Conservation (phyloP, 192 early-diverging fungal genomes). For the Backusella westeae region DNA sequence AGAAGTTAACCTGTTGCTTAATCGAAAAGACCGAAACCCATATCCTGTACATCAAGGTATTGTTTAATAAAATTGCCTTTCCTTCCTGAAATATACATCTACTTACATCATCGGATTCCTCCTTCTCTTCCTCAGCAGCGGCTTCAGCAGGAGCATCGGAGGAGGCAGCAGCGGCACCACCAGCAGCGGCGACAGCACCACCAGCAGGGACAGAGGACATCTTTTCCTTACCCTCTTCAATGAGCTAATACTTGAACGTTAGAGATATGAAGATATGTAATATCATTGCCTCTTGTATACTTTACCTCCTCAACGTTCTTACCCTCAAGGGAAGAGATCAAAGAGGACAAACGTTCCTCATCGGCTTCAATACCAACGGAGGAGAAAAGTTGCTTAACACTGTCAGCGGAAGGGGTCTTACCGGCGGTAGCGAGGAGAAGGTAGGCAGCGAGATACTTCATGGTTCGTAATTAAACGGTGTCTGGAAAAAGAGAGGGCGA, state of each 20-base stretch:
- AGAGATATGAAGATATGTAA: background rate
- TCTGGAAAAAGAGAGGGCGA: conserved; percentile 6
- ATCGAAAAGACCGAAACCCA: conserved; percentile 98
- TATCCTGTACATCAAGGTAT: conserved; percentile 47
- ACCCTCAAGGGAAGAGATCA: conserved; percentile 82
- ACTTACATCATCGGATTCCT: conserved; percentile 79
- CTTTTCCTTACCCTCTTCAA: conserved; percentile 89
- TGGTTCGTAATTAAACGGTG: conserved; percentile 35
- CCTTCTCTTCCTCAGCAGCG: conserved; percentile 87
- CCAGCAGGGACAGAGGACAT: conserved; percentile 92
- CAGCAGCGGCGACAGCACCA: conserved; percentile 78
- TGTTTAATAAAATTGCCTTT: background rate
- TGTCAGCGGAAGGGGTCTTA: conserved; percentile 76
- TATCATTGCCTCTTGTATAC: background rate
- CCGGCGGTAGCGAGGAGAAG: conserved; percentile 90
- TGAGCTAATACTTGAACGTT: conserved; percentile 55
- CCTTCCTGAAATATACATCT: background rate
- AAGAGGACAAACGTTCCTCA: conserved; percentile 69
- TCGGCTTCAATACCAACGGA: conserved; percentile 94
- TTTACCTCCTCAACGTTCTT: conserved; percentile 85
- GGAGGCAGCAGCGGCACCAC: conserved; percentile 48
- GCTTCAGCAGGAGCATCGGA: conserved; percentile 49
- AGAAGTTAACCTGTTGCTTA: conserved; percentile 49
- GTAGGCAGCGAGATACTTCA: conserved; percentile 99
- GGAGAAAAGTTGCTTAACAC: conserved; percentile 80